A percentile compares a stretch with the other conserved stretches of the same genome.
Conservation (phyloP, 1,284 basidiomycete genomes). For the Uromyces viciae-fabae region DNA sequence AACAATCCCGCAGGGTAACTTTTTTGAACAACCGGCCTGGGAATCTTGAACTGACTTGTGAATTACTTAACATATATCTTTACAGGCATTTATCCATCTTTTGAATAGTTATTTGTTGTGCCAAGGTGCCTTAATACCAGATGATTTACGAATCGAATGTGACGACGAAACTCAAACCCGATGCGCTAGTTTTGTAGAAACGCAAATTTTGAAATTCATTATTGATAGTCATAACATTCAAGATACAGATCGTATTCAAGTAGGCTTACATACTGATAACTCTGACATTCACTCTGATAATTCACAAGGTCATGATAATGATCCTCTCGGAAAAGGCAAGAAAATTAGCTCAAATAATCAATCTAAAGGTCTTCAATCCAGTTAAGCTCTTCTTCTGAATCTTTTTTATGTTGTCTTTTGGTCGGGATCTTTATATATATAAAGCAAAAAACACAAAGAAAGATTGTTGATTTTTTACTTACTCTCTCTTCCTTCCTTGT, state of each 20-base stretch:
- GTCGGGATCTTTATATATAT: too few species aligned
- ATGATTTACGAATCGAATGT: constrained; percentile 49
- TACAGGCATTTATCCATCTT: constrained; percentile 40
- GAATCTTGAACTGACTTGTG: background rate
- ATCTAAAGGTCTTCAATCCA: too few species aligned
- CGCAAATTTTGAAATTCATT: constrained; percentile 50
- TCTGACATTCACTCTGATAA: too few species aligned
- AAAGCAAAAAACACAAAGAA: background rate
- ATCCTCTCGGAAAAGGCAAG: too few species aligned
- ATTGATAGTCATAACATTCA: background rate
- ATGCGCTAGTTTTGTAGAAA: constrained; percentile 50
- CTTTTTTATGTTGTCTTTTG: too few species aligned
- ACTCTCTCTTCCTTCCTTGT: background rate
- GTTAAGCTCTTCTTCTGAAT: too few species aligned
- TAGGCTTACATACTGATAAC: background rate
- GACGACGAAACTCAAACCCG: constrained; percentile 49
- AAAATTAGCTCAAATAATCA: too few species aligned
- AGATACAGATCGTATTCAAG: background rate
- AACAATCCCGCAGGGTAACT: background rate
- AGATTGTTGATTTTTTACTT: background rate
- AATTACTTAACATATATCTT: background rate
- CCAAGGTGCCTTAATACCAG: constrained; percentile 30
- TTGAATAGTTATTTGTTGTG: constrained; percentile 42
- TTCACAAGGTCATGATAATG: too few species aligned
- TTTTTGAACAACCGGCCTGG: background rate